Percentiles rank a stretch among this genome's conserved stretches.
phyloP scores from a whole-genome alignment of 306 rosid species.

The Fragaria vesca region DNA sequence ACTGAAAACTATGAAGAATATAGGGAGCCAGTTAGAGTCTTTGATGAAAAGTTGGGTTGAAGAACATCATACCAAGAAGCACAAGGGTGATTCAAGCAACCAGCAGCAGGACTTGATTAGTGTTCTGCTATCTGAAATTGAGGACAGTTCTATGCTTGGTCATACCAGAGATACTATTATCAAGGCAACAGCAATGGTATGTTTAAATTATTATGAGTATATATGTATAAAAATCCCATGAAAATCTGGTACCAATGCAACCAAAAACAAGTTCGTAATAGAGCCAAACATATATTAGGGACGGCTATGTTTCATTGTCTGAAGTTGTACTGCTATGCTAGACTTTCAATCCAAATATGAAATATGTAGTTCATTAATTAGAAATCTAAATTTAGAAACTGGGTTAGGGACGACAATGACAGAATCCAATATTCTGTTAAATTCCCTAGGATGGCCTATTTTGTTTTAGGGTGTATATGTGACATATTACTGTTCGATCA shows the following conservation, averaged over 20 bases:
- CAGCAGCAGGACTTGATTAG: constrained; percentile 49
- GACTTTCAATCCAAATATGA: too few species aligned
- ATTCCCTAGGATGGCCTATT: too few species aligned
- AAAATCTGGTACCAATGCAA: neutral
- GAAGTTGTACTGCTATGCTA: too few species aligned
- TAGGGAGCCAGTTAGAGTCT: constrained; percentile 41
- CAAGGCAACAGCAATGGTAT: constrained; percentile 38
- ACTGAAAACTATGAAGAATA: constrained; percentile 42
- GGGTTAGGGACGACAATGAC: too few species aligned
- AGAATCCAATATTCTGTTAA: too few species aligned
- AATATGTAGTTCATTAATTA: too few species aligned
- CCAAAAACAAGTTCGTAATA: neutral
- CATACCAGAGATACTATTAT: constrained; percentile 41
- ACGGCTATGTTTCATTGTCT: too few species aligned
- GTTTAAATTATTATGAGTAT: neutral
- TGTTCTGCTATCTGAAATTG: constrained; percentile 44
- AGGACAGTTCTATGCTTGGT: constrained; percentile 36
- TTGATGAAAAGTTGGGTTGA: constrained; percentile 47
- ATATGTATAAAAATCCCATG: neutral
- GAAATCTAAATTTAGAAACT: too few species aligned
- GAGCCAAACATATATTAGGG: neutral
- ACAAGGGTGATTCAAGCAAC: constrained; percentile 9
- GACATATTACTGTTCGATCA: too few species aligned
- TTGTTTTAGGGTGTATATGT: too few species aligned
- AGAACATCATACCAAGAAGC: constrained; percentile 31